These are phyloP conservation scores for Mycena venus DNA, from an alignment of 768 basidiomycete species.

Conservation along the genomic window DNA sequence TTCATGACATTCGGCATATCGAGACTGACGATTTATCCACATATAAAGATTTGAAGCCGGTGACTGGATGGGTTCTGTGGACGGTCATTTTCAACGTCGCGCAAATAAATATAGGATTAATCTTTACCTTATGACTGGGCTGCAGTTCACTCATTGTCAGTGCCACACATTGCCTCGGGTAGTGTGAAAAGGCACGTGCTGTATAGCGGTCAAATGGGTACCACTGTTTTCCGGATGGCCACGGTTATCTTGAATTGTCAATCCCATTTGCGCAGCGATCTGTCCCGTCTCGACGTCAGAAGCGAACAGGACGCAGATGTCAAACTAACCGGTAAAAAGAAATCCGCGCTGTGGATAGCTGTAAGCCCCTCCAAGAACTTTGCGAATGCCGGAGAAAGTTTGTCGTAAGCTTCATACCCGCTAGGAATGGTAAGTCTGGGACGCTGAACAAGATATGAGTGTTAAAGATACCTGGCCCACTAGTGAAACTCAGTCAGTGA, in stretches of 20 bases:
- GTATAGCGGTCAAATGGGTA: slow-evolving; percentile 59
- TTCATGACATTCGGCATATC: neutral
- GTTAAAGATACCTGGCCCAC: slow-evolving; percentile 54
- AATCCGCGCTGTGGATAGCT: slow-evolving; percentile 62
- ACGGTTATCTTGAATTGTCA: slow-evolving; percentile 52
- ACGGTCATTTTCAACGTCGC: neutral
- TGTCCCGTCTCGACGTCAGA: neutral
- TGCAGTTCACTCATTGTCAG: slow-evolving; percentile 20
- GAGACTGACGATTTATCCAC: slow-evolving; percentile 60
- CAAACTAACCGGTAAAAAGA: neutral
- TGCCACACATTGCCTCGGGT: no score
- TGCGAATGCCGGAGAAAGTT: slow-evolving; percentile 65
- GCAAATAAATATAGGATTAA: neutral
- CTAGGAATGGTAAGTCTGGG: slow-evolving; percentile 32
- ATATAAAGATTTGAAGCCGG: slow-evolving; percentile 68
- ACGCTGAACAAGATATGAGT: neutral
- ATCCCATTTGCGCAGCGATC: slow-evolving; percentile 16
- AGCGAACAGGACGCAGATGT: neutral
- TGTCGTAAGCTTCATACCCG: slow-evolving; percentile 74
- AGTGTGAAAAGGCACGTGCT: slow-evolving; percentile 56
- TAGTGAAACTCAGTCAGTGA: slow-evolving; percentile 20
- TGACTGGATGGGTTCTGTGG: slow-evolving; percentile 65
- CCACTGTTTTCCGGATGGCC: slow-evolving; percentile 69
- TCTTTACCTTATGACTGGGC: slow-evolving; percentile 55
- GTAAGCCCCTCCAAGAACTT: slow-evolving; percentile 70